Percentiles rank a stretch among this genome's conserved stretches.
phyloP scores from a whole-genome alignment of 1,284 basidiomycete species.

The Trametes polyzona region DNA sequence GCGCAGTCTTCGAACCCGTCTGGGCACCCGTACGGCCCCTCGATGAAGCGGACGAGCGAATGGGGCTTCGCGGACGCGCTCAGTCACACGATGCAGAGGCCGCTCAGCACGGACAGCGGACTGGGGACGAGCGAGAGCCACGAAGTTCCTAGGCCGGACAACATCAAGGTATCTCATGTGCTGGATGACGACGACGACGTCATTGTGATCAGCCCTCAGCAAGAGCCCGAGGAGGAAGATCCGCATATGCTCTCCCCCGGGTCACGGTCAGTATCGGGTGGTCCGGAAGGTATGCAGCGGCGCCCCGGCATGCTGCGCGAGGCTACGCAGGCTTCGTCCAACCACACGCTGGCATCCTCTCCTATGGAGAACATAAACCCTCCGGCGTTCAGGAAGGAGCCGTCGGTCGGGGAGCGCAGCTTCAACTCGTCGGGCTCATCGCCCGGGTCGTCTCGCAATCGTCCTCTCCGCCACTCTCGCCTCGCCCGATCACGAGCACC shows the following conservation, averaged over 20 bases:
- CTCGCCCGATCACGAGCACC: conserved; percentile 47
- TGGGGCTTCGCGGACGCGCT: conserved; percentile 40
- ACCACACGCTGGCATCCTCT: conserved; percentile 34
- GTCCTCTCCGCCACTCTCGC: conserved; percentile 42
- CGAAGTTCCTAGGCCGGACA: conserved; percentile 18
- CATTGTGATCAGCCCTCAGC: conserved; percentile 17
- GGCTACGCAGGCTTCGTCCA: conserved; percentile 26
- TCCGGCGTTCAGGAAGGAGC: conserved; percentile 29
- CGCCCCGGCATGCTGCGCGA: conserved; percentile 10
- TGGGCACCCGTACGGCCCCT: conserved; percentile 32
- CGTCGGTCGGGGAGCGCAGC: conserved; percentile 14
- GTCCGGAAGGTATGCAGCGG: neutral
- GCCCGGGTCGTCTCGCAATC: conserved; percentile 45
- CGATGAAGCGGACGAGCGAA: conserved; percentile 34
- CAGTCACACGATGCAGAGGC: conserved; percentile 31
- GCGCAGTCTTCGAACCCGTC: conserved; percentile 1
- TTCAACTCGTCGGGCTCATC: conserved; percentile 37
- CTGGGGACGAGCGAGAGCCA: conserved; percentile 50
- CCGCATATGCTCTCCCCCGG: conserved; percentile 6
- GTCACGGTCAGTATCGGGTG: neutral
- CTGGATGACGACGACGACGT: conserved; percentile 16
- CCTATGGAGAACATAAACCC: conserved; percentile 33
- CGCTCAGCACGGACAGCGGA: conserved; percentile 49
- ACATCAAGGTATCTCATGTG: conserved; percentile 9
- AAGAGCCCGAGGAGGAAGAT: conserved; percentile 5